Conservation (phyloP, 345 rosid species). For the Acer negundo region DNA sequence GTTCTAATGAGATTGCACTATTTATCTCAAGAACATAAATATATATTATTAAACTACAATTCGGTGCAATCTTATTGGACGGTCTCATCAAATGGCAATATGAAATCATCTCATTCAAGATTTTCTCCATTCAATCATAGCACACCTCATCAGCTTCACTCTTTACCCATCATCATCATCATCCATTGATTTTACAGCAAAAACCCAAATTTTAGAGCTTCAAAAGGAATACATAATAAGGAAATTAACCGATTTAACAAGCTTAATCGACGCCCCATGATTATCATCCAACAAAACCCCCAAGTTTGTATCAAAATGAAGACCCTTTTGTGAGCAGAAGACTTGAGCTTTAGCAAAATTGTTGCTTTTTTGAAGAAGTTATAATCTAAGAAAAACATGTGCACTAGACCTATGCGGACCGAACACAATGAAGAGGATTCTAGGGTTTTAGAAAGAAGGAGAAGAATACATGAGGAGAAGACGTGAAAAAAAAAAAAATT, state of each 20-base stretch:
- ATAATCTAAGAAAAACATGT: conserved; percentile 58
- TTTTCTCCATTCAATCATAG: conserved; percentile 31
- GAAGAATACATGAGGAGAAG: too few relatives aligned
- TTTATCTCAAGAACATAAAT: too few relatives aligned
- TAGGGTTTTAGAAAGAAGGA: conserved; percentile 14
- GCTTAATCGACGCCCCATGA: conserved; percentile 61
- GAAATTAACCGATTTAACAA: conserved; percentile 70
- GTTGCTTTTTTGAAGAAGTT: conserved; percentile 26
- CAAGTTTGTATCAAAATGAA: conserved; percentile 47
- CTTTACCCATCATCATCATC: conserved; percentile 31
- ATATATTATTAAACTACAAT: too few relatives aligned
- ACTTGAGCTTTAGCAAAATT: conserved; percentile 42
- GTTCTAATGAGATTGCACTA: too few relatives aligned
- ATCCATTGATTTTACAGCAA: conserved; percentile 47
- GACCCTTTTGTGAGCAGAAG: conserved; percentile 62
- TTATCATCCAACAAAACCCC: conserved; percentile 59
- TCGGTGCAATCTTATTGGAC: too few relatives aligned
- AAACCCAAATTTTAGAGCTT: conserved; percentile 57
- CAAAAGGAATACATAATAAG: conserved; percentile 62
- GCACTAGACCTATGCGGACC: conserved; percentile 59
- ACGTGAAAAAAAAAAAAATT: too few relatives aligned
- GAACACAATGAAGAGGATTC: conserved; percentile 51
- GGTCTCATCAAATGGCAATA: too few relatives aligned
- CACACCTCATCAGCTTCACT: conserved; percentile 75
- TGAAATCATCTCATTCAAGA: too few relatives aligned